These are phyloP conservation scores for Blastocystis sp. DNA, from an alignment of 352 stramenopile species.

Conservation along the genomic window DNA sequence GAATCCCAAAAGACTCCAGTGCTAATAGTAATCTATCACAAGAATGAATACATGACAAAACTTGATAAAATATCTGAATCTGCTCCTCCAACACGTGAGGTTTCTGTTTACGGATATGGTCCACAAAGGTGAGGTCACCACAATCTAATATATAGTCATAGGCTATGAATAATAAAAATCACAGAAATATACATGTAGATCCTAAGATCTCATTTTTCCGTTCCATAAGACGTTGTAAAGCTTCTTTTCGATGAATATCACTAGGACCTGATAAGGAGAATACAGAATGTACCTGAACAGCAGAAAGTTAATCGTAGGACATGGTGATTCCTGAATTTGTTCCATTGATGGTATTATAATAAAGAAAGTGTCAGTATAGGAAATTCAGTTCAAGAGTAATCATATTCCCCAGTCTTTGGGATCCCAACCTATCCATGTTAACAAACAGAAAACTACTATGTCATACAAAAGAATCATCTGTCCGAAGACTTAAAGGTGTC, in stretches of 20 bases:
- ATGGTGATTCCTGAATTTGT: neutral
- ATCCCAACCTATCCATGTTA: neutral
- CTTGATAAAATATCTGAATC: neutral
- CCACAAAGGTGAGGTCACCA: constrained; percentile 13
- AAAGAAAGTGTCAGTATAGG: too few species aligned
- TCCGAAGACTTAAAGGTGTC: neutral
- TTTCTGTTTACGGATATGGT: neutral
- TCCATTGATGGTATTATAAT: neutral
- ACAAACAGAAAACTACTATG: constrained; percentile 33
- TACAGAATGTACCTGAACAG: neutral
- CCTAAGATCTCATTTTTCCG: neutral
- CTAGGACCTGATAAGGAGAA: neutral
- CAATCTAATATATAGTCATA: neutral
- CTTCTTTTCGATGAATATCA: neutral
- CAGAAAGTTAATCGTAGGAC: constrained; percentile 1
- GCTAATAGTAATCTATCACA: neutral
- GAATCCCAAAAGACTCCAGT: neutral
- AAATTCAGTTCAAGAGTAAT: neutral
- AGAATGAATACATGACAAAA: neutral
- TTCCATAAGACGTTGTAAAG: neutral
- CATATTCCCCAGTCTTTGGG: neutral
- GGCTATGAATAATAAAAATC: neutral
- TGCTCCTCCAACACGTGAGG: neutral
- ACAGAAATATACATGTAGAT: neutral
- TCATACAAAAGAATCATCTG: neutral